Base-by-base conservation (phyloP, 345 rosid species). In the Eucalyptus decipiens region DNA sequence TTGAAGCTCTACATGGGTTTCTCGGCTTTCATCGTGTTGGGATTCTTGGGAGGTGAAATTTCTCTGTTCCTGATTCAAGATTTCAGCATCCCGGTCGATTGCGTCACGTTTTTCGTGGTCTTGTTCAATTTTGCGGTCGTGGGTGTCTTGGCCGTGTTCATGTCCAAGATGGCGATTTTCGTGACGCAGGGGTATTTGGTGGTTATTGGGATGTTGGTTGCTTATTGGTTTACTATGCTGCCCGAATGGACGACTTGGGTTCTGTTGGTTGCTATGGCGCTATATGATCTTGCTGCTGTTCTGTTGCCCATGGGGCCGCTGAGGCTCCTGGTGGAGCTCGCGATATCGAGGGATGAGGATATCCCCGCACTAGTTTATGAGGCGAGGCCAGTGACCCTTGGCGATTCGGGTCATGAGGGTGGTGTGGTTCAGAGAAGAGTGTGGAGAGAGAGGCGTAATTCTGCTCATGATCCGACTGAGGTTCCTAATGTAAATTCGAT, bases 241-340 rank as follows among this genome's bases (percentile, higher is more conserved):
- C 98, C 99, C 87, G 99, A 97, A 88, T 97, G 98, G 99, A 96
- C 99, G 12, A 97, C 99, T 89, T 97, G 99, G 99, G 92, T 90
- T 37, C 92, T 96, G n/a, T 92, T 97, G 72, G 94, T 97, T 51
- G 98, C 98, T 67, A 89, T 97, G 93, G 95, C 98, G 43, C 88
- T 97, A 88, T 97, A 97, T 89, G 99, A 96, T 91, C 94, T 97
- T 87, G 99, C 99, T 65, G 99, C 99, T 85, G 99, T 97, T 90
- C 92, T 97, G 69, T 94, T 97, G 89, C 99, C 99, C 60, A 95
- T 97, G 88, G 99, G 99, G 42, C 99, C 99, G 0, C 91, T 97
- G 91, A 94, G 97, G 94, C 93, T 96, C 24, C 90, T 97, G 87
- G 99, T 97, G 14, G 99, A 97, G 95, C 97, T 96, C 90, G 99